Percentiles rank a stretch among this genome's conserved stretches.
Evolutionary conservation across 2,329 filamentous ascomycete genomes (phyloP).

Genomic region (Pseudopyricularia javanii): DNA sequence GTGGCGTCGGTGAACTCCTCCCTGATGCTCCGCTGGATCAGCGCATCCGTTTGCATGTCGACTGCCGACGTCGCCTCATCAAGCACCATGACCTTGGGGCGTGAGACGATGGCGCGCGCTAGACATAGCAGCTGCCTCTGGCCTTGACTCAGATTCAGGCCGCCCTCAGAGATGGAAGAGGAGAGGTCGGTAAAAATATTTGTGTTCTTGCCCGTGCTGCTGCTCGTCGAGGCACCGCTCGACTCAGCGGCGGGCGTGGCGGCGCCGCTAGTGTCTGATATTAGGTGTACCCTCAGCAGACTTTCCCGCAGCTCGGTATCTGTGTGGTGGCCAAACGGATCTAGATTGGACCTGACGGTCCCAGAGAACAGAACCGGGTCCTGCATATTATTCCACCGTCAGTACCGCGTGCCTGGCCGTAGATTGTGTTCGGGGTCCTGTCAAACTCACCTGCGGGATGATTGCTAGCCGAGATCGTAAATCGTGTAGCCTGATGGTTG

Average conservation of each 20-base stretch:
- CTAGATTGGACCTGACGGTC: conserved; percentile 63
- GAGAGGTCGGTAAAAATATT: conserved; percentile 55
- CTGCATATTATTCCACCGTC: conserved; percentile 17
- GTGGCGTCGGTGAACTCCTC: conserved; percentile 60
- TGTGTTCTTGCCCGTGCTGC: conserved; percentile 32
- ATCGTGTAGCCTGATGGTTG: conserved; percentile 56
- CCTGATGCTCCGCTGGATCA: conserved; percentile 63
- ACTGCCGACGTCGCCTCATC: conserved; percentile 73
- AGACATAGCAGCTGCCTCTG: conserved; percentile 67
- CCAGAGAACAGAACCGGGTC: conserved; percentile 75
- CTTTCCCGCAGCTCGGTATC: conserved; percentile 60
- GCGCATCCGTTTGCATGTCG: conserved; percentile 62
- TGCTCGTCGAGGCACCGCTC: conserved; percentile 23
- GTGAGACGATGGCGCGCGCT: conserved; percentile 58
- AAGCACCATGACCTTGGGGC: conserved; percentile 66
- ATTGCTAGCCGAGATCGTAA: conserved; percentile 66
- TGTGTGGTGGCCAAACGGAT: conserved; percentile 60
- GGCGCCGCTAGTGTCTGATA: conserved; percentile 25
- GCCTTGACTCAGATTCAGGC: conserved; percentile 63
- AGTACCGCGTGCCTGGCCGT: background rate
- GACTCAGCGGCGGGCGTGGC: conserved; percentile 17
- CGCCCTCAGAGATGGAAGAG: conserved; percentile 57
- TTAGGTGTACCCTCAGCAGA: conserved; percentile 58
- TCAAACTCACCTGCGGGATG: conserved; percentile 46
- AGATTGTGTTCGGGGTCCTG: background rate